Evolutionary conservation across 106 monocot species (phyloP), one percentile per base, ranked within the genome.

Genomic region (Dioscorea alata): DNA sequence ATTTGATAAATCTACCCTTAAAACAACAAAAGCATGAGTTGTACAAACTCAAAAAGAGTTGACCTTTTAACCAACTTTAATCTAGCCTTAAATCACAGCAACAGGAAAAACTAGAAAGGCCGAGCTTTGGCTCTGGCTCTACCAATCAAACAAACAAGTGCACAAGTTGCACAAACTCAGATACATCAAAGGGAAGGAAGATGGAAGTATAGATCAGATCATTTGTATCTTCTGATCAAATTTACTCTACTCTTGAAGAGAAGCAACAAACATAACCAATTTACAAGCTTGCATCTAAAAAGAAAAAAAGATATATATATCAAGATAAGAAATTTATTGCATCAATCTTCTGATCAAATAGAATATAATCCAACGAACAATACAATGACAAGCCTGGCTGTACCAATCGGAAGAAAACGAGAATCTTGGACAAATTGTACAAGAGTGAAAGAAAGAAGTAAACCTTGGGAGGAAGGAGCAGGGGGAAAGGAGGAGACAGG

Each of bases 401-500:
- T 3, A 28, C 28, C 28, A 28, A 28, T 28, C 28, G 48, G 48
- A 17, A 19, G 42, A 65, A 23, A 35, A 18, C 15, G 65, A 65
- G 8, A 58, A 20, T n/a, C 2, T n/a, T 16, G 19, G 58, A 58
- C n/a, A 58, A 20, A 13, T 15, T n/a, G 58, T n/a, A 20, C 16
- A 20, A 13, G 8, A 58, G 64, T 48, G 48, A 48, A n/a, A 66
- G 65, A 23, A 22, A 71, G 18, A 23, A 0, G 31, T 15, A 23
- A 15, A 93, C 93, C 93, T 84, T 80, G 75, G 54, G 86, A 82
- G 33, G 80, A 79, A 50, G 84, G 69, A 9, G 77, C 73, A 0
- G 59, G 63, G 19, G 92, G 88, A 78, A 88, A 92, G 60, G 85
- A 80, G 15, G 80, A 75, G 50, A 92, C 92, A 23, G 82, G 80